These are phyloP conservation scores for Saccharomycopsis amapae DNA, from an alignment of 805 yeast genomes.

Conservation along the genomic window DNA sequence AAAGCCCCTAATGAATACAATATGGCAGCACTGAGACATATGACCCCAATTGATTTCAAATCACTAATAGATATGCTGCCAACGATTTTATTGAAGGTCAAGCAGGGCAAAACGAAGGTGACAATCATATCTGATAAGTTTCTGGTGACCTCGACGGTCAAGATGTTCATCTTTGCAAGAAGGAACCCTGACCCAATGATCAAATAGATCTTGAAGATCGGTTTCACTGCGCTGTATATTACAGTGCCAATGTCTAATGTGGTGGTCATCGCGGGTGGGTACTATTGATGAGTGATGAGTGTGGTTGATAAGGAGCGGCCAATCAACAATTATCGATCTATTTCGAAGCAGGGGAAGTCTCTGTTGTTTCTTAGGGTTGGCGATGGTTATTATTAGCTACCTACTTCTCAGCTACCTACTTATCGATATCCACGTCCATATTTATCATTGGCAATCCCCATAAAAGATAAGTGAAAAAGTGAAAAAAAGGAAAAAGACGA, in stretches of 20 bases:
- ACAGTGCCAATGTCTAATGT: slow-evolving; percentile 49
- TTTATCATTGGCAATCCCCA: too few species aligned
- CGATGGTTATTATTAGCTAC: too few species aligned
- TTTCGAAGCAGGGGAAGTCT: background rate
- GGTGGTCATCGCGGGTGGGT: background rate
- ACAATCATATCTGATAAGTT: slow-evolving; percentile 66
- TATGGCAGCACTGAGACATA: slow-evolving; percentile 41
- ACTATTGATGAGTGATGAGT: background rate
- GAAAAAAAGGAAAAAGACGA: too few species aligned
- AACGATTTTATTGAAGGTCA: slow-evolving; percentile 69
- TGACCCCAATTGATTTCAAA: slow-evolving; percentile 62
- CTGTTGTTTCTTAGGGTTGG: too few species aligned
- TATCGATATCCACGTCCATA: too few species aligned
- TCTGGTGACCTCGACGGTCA: slow-evolving; percentile 60
- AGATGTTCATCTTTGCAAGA: slow-evolving; percentile 54
- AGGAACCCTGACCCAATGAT: slow-evolving; percentile 61
- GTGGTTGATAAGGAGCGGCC: background rate
- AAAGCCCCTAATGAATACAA: slow-evolving; percentile 40
- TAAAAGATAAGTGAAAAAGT: too few species aligned
- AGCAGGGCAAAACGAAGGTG: slow-evolving; percentile 63
- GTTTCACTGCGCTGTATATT: slow-evolving; percentile 74
- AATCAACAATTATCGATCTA: background rate
- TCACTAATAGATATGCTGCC: slow-evolving; percentile 58
- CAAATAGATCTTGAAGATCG: slow-evolving; percentile 75
- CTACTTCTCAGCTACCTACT: too few species aligned